These are phyloP conservation scores for Entomophthora muscae DNA, from an alignment of 371 early-diverging fungal genomes.

Conservation along the genomic window DNA sequence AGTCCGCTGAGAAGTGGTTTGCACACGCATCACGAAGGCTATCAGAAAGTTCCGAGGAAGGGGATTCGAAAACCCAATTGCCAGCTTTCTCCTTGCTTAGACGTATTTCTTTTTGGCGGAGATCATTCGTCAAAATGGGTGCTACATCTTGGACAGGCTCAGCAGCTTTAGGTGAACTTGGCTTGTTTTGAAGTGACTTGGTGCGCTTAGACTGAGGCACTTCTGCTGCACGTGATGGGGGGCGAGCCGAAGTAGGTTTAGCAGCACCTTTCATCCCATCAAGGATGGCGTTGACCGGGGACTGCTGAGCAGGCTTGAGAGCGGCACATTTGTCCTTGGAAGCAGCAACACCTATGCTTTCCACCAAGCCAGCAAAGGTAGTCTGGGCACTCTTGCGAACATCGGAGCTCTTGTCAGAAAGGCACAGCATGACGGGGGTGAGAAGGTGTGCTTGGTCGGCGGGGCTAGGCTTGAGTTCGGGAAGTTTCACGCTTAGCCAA, in stretches of 20 bases:
- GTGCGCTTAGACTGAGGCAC: neutral
- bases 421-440: slow-evolving; percentile 47
- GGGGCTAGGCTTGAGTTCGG: slow-evolving; percentile 13
- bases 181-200: neutral
- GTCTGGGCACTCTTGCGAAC: slow-evolving; percentile 72
- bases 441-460: slow-evolving; percentile 46
- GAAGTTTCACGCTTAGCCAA: slow-evolving; percentile 46
- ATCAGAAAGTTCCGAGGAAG: slow-evolving; percentile 48
- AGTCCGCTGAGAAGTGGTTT: slow-evolving; percentile 29
- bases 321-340: slow-evolving; percentile 36
- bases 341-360: slow-evolving; percentile 35
- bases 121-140: slow-evolving; percentile 44
- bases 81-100: slow-evolving; percentile 42
- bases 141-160: slow-evolving; percentile 3
- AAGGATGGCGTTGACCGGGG: slow-evolving; percentile 41
- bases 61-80: slow-evolving; percentile 58
- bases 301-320: slow-evolving; percentile 39
- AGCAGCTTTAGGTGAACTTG: neutral
- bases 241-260: neutral
- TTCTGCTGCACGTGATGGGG: neutral
- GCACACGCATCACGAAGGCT: slow-evolving; percentile 36
- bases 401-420: slow-evolving; percentile 75
- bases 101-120: slow-evolving; percentile 43
- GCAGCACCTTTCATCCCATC: slow-evolving; percentile 28
- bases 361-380: slow-evolving; percentile 37